Percentiles rank a stretch among this genome's conserved stretches.
Conservation (phyloP, 2,329 filamentous ascomycete species). For the Claviceps capensis region DNA sequence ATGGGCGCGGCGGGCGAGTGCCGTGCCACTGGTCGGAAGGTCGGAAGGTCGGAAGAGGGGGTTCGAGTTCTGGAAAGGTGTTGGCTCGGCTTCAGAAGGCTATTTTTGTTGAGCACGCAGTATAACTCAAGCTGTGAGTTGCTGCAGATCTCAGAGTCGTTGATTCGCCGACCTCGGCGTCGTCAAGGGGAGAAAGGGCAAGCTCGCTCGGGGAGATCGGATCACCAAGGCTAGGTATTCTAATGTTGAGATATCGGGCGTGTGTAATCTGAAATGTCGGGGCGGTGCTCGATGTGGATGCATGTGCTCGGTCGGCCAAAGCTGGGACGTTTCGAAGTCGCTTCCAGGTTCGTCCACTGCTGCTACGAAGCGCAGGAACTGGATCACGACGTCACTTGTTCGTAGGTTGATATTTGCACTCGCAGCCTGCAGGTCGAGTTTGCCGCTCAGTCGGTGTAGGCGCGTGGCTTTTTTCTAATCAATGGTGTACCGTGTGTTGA, state of each 20-base stretch:
- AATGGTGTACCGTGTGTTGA: background rate
- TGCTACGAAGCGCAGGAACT: background rate
- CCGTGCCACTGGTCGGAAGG: conserved; percentile 3
- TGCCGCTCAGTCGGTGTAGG: background rate
- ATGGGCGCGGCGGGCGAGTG: conserved; percentile 14
- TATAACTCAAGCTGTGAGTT: background rate
- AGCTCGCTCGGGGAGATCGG: background rate
- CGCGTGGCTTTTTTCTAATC: conserved; percentile 2
- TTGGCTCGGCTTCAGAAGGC: background rate
- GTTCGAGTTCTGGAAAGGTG: background rate
- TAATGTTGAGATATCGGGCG: background rate
- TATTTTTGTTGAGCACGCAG: background rate
- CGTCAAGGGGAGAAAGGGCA: too few species aligned
- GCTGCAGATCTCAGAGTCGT: background rate
- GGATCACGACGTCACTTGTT: conserved; percentile 5
- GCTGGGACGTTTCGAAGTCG: background rate
- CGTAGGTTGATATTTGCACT: background rate
- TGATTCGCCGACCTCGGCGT: background rate
- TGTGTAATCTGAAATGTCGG: background rate
- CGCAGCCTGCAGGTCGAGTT: background rate
- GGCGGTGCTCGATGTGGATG: background rate
- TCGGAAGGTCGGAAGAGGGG: background rate
- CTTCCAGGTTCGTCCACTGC: background rate
- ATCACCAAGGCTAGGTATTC: background rate
- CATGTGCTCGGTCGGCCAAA: background rate